These are phyloP conservation scores for Oryza longistaminata DNA, from an alignment of 176 grass and related monocot species.

Conservation along the genomic window DNA sequence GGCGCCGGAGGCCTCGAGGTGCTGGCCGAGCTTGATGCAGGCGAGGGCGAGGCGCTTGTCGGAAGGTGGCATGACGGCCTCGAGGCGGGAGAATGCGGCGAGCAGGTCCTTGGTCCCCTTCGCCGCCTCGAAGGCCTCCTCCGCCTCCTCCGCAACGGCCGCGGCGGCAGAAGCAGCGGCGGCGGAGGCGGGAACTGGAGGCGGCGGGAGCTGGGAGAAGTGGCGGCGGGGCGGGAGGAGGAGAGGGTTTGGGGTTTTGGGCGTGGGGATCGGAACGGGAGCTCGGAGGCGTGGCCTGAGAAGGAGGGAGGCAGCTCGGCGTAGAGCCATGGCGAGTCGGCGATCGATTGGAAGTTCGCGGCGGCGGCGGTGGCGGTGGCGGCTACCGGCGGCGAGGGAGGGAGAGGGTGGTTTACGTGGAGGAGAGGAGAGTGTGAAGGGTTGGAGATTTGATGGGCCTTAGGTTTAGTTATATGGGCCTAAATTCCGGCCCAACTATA, in stretches of 20 bases:
- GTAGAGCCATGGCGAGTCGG: constrained; percentile 38
- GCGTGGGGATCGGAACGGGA: neutral
- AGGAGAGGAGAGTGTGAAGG: too few species aligned
- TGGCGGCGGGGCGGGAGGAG: constrained; percentile 13
- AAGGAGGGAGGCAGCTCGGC: constrained; percentile 41
- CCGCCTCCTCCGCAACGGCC: constrained; percentile 36
- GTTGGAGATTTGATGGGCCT: constrained; percentile 21
- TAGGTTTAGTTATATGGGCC: neutral
- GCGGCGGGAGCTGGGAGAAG: constrained; percentile 51
- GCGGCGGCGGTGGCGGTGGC: neutral
- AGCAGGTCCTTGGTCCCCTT: constrained; percentile 60
- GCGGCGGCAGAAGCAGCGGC: neutral
- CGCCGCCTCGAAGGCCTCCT: constrained; percentile 74
- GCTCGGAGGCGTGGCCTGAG: constrained; percentile 32
- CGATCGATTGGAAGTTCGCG: neutral
- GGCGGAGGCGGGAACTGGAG: neutral
- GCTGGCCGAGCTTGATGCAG: constrained; percentile 96
- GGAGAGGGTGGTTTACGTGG: neutral
- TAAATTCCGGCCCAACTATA: neutral
- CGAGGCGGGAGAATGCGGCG: constrained; percentile 57
- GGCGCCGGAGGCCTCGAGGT: constrained; percentile 63
- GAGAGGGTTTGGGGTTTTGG: constrained; percentile 25
- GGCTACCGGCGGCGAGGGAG: constrained; percentile 14
- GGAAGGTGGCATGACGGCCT: constrained; percentile 49
- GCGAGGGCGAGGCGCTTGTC: constrained; percentile 79